These are phyloP conservation scores for Pisolithus tinctorius DNA, from an alignment of 768 basidiomycete species.

Conservation along the genomic window DNA sequence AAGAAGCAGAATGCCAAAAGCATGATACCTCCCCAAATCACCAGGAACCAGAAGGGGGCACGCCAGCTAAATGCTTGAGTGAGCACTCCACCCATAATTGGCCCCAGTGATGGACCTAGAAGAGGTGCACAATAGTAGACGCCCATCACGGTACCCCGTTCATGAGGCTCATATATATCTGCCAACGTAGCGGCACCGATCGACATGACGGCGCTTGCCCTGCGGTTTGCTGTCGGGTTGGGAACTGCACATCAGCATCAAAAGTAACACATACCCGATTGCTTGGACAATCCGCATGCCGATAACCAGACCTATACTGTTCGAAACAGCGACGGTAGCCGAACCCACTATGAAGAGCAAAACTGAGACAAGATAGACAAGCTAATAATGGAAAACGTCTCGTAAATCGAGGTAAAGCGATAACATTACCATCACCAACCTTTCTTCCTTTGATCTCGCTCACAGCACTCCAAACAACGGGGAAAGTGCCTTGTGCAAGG, in stretches of 20 bases:
- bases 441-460: slow-evolving; percentile 66
- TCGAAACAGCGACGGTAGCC: slow-evolving; percentile 50
- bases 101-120: slow-evolving; percentile 63
- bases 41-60: slow-evolving; percentile 79
- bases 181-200: slow-evolving; percentile 77
- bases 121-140: slow-evolving; percentile 77
- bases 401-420: background rate
- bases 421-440: slow-evolving; percentile 26
- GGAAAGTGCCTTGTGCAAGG: slow-evolving; percentile 54
- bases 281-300: slow-evolving; percentile 65
- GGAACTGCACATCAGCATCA: background rate
- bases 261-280: slow-evolving; percentile 37
- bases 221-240: slow-evolving; percentile 16
- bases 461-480: slow-evolving; percentile 26
- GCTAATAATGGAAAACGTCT: slow-evolving; percentile 20
- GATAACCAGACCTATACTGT: slow-evolving; percentile 51
- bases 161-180: slow-evolving; percentile 69
- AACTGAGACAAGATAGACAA: slow-evolving; percentile 51
- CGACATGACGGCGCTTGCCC: slow-evolving; percentile 58
- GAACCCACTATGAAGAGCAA: slow-evolving; percentile 49
- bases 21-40: slow-evolving; percentile 52
- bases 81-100: slow-evolving; percentile 64
- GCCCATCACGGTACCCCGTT: slow-evolving; percentile 76
- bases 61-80: slow-evolving; percentile 72
- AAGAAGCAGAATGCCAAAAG: slow-evolving; percentile 55